Percentiles rank a stretch among this genome's conserved stretches.
phyloP scores from a whole-genome alignment of 176 grass and related monocot species.

The maize (Zea mays) region DNA sequence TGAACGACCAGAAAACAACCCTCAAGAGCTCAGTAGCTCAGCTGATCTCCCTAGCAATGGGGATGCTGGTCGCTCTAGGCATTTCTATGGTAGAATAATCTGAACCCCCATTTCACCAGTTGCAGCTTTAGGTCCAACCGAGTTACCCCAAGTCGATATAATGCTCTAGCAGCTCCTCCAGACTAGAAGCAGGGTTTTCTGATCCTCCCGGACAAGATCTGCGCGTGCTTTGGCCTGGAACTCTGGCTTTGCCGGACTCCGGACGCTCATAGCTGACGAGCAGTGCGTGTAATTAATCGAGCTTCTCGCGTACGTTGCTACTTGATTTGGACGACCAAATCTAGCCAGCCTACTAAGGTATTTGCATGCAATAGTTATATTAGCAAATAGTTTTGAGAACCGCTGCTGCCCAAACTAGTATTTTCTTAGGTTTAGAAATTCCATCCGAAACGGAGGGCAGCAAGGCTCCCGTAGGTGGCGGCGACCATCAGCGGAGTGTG shows the following conservation, averaged over 20 bases:
- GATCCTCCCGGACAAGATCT: background rate
- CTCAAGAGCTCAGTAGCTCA: constrained; percentile 60
- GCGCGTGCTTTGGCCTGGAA: background rate
- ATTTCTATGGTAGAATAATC: constrained; percentile 90
- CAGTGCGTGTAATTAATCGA: background rate
- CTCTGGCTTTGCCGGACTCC: background rate
- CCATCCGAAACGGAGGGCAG: too few relatives aligned
- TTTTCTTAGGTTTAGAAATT: too few relatives aligned
- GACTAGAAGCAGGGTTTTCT: background rate
- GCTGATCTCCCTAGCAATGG: constrained; percentile 69
- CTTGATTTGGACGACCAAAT: background rate
- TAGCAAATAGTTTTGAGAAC: background rate
- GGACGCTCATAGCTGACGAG: background rate
- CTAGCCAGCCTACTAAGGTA: background rate
- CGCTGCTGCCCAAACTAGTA: background rate
- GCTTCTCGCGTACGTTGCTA: background rate
- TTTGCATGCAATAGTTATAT: background rate
- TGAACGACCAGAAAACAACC: constrained; percentile 88
- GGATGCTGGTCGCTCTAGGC: constrained; percentile 70
- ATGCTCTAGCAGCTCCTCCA: constrained; percentile 19
- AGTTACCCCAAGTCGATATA: background rate
- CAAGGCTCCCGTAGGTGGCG: too few relatives aligned
- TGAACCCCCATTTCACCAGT: background rate
- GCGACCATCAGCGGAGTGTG: too few relatives aligned
- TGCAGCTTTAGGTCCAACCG: constrained; percentile 31